phyloP scores from a whole-genome alignment of 1,284 basidiomycete genomes.

The Cryptococcus sp. region DNA sequence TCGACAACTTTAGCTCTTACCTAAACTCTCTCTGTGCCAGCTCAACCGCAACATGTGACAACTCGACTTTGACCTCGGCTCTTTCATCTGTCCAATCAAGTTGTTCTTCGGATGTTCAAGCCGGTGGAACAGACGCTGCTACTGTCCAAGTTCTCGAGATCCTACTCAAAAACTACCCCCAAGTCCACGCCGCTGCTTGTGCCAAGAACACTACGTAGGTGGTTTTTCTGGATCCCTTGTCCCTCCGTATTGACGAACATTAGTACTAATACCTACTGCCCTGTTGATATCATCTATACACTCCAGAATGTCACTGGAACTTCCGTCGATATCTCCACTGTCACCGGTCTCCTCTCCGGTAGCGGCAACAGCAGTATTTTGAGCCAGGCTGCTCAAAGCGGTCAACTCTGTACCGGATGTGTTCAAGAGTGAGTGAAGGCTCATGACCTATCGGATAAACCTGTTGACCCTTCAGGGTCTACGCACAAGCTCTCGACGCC shows the following conservation, averaged over 20 bases:
- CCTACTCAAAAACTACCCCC: constrained; percentile 26
- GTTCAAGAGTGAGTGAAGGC: constrained; percentile 21
- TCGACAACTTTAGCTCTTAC: constrained; percentile 31
- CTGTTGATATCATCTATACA: constrained; percentile 29
- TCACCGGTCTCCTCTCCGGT: constrained; percentile 28
- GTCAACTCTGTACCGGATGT: constrained; percentile 40
- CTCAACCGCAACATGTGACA: constrained; percentile 33
- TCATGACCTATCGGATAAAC: not conserved
- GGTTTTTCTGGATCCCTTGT: not conserved
- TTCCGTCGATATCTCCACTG: constrained; percentile 17
- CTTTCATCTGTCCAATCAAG: constrained; percentile 15
- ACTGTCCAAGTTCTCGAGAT: constrained; percentile 19
- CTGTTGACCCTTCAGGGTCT: constrained; percentile 19
- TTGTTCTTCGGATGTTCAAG: constrained; percentile 26
- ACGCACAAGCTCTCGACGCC: constrained; percentile 28
- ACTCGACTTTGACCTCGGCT: constrained; percentile 32
- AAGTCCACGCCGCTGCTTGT: constrained; percentile 34
- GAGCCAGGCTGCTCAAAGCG: constrained; percentile 13
- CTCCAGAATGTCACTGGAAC: constrained; percentile 30
- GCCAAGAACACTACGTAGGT: constrained; percentile 39
- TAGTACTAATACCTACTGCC: constrained; percentile 37
- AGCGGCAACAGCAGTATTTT: constrained; percentile 10
- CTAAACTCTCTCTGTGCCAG: constrained; percentile 30
- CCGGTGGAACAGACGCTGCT: constrained; percentile 18
- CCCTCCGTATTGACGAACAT: not conserved